Evolutionary conservation across 2,329 filamentous ascomycete genomes (phyloP).

Genomic region (Aspergillus sp.): DNA sequence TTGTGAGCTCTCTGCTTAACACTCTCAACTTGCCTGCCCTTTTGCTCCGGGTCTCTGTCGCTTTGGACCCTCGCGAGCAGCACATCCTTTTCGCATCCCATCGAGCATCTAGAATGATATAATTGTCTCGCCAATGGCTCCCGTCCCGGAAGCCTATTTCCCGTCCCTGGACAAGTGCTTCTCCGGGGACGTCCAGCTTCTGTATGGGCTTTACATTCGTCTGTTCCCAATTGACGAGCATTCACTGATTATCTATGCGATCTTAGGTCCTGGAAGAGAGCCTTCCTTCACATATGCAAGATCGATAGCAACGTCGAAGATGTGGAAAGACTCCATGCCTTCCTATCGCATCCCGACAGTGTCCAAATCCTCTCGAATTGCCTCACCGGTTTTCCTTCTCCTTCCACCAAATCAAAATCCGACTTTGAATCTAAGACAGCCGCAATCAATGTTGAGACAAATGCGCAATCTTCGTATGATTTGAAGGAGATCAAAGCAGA

Average conservation of each 20-base stretch:
- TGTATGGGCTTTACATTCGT: conserved; percentile 56
- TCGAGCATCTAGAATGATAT: conserved; percentile 43
- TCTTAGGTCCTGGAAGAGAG: conserved; percentile 62
- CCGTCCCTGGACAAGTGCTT: conserved; percentile 84
- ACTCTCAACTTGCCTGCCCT: conserved; percentile 7
- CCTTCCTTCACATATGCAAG: conserved; percentile 55
- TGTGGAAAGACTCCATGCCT: conserved; percentile 63
- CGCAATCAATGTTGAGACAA: conserved; percentile 78
- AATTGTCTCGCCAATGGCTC: conserved; percentile 61
- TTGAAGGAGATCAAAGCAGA: conserved; percentile 81
- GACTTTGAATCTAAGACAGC: conserved; percentile 83
- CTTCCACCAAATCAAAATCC: conserved; percentile 65
- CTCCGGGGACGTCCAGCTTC: conserved; percentile 73
- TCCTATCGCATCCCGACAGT: conserved; percentile 71
- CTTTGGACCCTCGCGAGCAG: conserved; percentile 8
- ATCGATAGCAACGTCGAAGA: conserved; percentile 50
- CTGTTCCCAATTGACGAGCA: background rate
- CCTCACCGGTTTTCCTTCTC: conserved; percentile 65
- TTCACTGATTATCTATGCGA: conserved; percentile 23
- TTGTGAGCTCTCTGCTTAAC: conserved; percentile 19
- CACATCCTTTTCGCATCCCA: conserved; percentile 15
- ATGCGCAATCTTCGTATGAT: conserved; percentile 67
- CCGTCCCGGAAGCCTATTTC: conserved; percentile 73
- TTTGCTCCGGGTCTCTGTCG: background rate
- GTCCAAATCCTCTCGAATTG: conserved; percentile 69